Percentiles rank a stretch among this genome's conserved stretches.
Evolutionary conservation across 129 eudicot species (phyloP).

Genomic region (Pittosporum tobira): DNA sequence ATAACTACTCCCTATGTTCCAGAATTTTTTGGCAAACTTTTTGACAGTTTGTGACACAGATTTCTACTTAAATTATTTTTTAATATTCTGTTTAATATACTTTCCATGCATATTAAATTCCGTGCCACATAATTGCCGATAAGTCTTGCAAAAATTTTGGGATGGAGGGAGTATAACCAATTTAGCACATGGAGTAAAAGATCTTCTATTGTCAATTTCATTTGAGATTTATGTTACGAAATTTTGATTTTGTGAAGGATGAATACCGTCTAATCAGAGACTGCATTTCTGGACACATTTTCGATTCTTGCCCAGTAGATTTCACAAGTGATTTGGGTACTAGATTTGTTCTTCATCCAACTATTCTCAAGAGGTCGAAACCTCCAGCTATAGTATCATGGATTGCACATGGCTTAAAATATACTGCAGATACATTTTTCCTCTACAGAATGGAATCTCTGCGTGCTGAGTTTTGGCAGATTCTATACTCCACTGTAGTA

Average conservation of each 20-base stretch:
- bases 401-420: slow-evolving; percentile 59
- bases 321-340: slow-evolving; percentile 84
- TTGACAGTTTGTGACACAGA: too few species aligned
- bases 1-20: too few species aligned
- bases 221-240: neutral
- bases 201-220: neutral
- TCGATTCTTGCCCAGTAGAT: slow-evolving; percentile 82
- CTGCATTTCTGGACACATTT: slow-evolving; percentile 74
- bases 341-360: slow-evolving; percentile 67
- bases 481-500: slow-evolving; percentile 66
- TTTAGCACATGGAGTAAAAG: neutral
- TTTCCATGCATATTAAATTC: too few species aligned
- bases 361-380: slow-evolving; percentile 47
- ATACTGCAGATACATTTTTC: slow-evolving; percentile 64
- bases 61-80: too few species aligned
- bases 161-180: neutral
- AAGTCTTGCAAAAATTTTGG: too few species aligned
- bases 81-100: too few species aligned
- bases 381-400: slow-evolving; percentile 66
- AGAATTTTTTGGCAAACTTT: too few species aligned
- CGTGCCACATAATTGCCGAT: too few species aligned
- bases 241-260: slow-evolving; percentile 36
- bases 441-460: slow-evolving; percentile 67
- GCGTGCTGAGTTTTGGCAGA: slow-evolving; percentile 98
- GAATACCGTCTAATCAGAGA: slow-evolving; percentile 58